Conservation (phyloP, 2,329 filamentous ascomycete genomes). For the Hymenoscyphus fructigenus region DNA sequence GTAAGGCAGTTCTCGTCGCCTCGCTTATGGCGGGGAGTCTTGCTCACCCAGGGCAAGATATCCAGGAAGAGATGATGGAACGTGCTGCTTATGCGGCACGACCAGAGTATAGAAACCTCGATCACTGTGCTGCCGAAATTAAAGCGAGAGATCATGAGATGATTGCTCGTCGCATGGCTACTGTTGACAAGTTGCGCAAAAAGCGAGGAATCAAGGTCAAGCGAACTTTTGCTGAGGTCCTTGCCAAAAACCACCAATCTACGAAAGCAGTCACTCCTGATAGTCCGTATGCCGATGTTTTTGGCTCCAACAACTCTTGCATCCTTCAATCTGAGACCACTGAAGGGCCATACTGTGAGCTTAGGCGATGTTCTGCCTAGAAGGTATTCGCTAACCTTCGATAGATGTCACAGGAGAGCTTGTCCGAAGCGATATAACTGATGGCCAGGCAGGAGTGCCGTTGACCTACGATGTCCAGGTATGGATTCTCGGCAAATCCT, state of each 20-base stretch:
- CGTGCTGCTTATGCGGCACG: constrained; percentile 38
- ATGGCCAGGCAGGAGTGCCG: constrained; percentile 38
- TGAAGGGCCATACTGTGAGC: constrained; percentile 38
- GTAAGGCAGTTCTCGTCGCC: not conserved
- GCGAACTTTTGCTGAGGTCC: constrained; percentile 15
- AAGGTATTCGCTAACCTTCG: not conserved
- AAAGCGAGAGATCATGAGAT: constrained; percentile 40
- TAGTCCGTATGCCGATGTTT: constrained; percentile 34
- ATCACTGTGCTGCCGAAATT: constrained; percentile 40
- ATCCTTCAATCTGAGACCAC: constrained; percentile 37
- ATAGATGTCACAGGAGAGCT: constrained; percentile 37
- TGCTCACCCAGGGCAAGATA: constrained; percentile 42
- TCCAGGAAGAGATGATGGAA: constrained; percentile 37
- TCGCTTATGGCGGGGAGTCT: constrained; percentile 16
- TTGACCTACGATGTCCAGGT: constrained; percentile 39
- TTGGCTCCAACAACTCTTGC: constrained; percentile 31
- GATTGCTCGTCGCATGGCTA: constrained; percentile 37
- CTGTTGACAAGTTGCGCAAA: constrained; percentile 36
- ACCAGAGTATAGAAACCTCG: constrained; percentile 37
- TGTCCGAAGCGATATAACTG: constrained; percentile 38
- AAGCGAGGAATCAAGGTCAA: constrained; percentile 31
- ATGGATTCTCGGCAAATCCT: constrained; percentile 19
- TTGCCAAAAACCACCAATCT: constrained; percentile 23
- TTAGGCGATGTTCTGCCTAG: not conserved
- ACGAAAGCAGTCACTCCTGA: constrained; percentile 32